Base-by-base conservation (phyloP, 2,329 filamentous ascomycete species). In the Huntiella abstrusa region DNA sequence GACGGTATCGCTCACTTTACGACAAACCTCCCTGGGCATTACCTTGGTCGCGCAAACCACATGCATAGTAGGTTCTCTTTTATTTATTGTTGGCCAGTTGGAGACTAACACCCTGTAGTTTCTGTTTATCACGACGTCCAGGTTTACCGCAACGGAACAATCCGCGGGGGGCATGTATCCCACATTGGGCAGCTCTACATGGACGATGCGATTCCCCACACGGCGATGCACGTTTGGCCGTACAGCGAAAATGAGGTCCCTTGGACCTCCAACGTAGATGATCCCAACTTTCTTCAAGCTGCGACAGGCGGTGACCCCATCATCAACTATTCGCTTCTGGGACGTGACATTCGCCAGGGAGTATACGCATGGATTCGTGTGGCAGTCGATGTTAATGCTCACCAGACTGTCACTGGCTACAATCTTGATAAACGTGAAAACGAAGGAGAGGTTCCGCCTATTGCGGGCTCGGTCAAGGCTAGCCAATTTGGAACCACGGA, bases 151-250 rank as follows among this genome's bases (percentile, higher is more conserved):
- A 63, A 64, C 52, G 51, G 56, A 33, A 63, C 62, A 1, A 56
- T 64, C 4, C 57, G 55, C 28, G 55, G 59, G 0, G 57, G 56
- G 38, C 59, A 59, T 33, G 65, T 72, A 45, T 68, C 71, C 6
- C 73, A 80, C 57, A 67, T 79, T 28, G 75, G 75, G n/a, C 75
- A 80, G 57, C 58, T 75, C 46, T 80, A 75, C 61, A 73, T 77
- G 55, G 72, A 77, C 57, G 69, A 77, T 54, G 63, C 65, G 46
- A 66, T 80, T 33, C 66, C 75, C 50, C 51, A 58, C 4, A 55
- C 61, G 16, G 71, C 77, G 41, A 70, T 75, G 49, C 54, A 58
- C 13, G 59, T 60, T 0, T 54, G 58, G 2, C 72, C 73, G 1
- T 72, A 73, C 56, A 57, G 53, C 36, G 56, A 55, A 46, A 73